Conservation (phyloP, 495 filamentous ascomycete species). For the Rostrohypoxylon terebratum region DNA sequence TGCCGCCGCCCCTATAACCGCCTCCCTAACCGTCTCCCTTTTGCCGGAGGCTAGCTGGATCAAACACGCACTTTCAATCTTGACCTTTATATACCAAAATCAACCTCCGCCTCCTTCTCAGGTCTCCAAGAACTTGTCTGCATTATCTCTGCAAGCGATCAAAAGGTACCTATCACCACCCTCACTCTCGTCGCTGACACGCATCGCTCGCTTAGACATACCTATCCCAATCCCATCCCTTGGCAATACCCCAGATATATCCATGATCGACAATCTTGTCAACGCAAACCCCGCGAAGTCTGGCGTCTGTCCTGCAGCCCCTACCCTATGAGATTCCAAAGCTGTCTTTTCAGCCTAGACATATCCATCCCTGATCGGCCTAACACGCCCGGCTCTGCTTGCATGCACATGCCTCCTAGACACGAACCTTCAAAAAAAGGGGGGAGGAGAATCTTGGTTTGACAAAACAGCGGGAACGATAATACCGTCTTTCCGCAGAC, state of each 20-base stretch:
- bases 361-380: background rate
- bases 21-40: background rate
- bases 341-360: background rate
- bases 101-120: background rate
- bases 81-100: background rate
- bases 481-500: background rate
- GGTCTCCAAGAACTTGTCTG: background rate
- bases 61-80: background rate
- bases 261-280: slow-evolving; percentile 32
- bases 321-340: slow-evolving; percentile 19
- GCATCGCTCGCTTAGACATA: background rate
- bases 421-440: background rate
- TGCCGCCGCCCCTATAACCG: slow-evolving; percentile 1
- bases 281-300: slow-evolving; percentile 35
- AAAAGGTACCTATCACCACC: background rate
- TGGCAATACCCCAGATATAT: slow-evolving; percentile 42
- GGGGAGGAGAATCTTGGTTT: too few species aligned
- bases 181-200: background rate
- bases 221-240: slow-evolving; percentile 15
- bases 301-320: slow-evolving; percentile 33
- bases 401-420: background rate
- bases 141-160: background rate
- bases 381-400: background rate
- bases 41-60: background rate
- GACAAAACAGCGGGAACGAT: too few species aligned